Evolutionary conservation across 164 flowering plant species (phyloP), one percentile per base, ranked within the genome.

Genomic region (Vitis riparia): DNA sequence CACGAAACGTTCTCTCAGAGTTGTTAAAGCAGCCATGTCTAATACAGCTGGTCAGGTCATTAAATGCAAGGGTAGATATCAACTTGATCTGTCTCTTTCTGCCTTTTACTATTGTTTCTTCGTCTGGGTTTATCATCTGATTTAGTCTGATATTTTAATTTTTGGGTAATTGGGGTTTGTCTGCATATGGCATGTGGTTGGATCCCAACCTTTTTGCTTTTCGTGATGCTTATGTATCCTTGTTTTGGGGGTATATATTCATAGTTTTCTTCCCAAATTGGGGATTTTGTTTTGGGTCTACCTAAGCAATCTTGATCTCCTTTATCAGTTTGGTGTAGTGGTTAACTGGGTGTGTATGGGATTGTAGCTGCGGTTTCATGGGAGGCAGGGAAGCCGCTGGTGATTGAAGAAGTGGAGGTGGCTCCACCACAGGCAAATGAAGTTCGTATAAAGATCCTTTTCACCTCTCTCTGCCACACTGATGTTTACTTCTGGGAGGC

Each of bases 401-500:
- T 67, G 59, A 81, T 81, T 0, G 79, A 81, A 57, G 77, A 78
- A 65, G 79, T 81, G 67, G 79, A 81, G 74, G 77, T 78, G 66
- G 81, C 81, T 7, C 87, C 87, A 8, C 87, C 87, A 5, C 87
- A 84, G 72, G 62, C 68, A 9, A 62, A 77, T 51, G 87, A 83
- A 72, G 87, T 83, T 57, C 87, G 87, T 53, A 2, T 84, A 11
- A 84, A 81, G 83, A 81, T 84, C 71, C 82, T 82, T 57, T 84
- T 74, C 84, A 82, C 82, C 27, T 76, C 87, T n/a, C 78, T 81
- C 1, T 84, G 87, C 79, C 87, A 79, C 72, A 81, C 87, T 51
- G 84, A 84, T 79, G 82, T 84, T n/a, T 84, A 80, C 74, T 84
- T 84, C 72, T 84, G 87, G 87, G 85, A 84, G 63, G 85, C 85